A percentile compares a stretch with the other conserved stretches of the same genome.
phyloP scores from a whole-genome alignment of 2,329 filamentous ascomycete genomes.

The Aspergillus floridensis region DNA sequence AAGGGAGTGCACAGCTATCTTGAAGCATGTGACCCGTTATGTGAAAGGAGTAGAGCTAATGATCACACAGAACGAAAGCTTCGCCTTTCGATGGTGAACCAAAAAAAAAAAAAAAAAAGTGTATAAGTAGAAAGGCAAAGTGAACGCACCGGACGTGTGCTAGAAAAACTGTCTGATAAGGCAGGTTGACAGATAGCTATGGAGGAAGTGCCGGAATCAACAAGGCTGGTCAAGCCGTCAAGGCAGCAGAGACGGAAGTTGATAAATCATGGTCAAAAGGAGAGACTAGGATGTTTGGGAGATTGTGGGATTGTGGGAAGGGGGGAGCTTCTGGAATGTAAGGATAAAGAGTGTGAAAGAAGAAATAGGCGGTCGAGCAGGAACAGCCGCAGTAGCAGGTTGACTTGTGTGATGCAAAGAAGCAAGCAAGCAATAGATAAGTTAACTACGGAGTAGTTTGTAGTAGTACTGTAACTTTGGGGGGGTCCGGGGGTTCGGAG shows the following conservation, averaged over 20 bases:
- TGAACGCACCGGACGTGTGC: slow-evolving; percentile 13
- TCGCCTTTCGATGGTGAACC: not conserved
- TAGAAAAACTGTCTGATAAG: slow-evolving; percentile 7
- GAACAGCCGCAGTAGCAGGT: not conserved
- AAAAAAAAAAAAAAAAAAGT: slow-evolving; percentile 3
- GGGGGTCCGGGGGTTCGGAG: not conserved
- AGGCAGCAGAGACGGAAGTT: slow-evolving; percentile 3
- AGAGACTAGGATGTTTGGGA: not conserved
- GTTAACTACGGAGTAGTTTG: not conserved
- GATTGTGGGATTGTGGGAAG: not conserved
- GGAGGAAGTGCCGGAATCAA: not conserved
- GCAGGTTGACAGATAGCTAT: slow-evolving; percentile 6
- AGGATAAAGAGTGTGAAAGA: slow-evolving; percentile 3
- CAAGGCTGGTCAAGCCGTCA: slow-evolving; percentile 10
- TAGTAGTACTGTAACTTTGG: not conserved
- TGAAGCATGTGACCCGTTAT: not conserved
- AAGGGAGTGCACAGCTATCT: not conserved
- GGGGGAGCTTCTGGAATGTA: not conserved
- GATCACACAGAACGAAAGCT: slow-evolving; percentile 7
- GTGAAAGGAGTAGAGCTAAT: slow-evolving; percentile 6
- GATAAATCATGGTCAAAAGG: slow-evolving; percentile 12
- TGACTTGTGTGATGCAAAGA: slow-evolving; percentile 13
- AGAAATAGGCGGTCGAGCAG: slow-evolving; percentile 12
- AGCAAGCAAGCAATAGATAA: slow-evolving; percentile 6
- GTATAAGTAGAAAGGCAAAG: slow-evolving; percentile 7